Percentiles rank a stretch among this genome's conserved stretches.
phyloP scores from a whole-genome alignment of 441 rosid genomes.

The Erysimum pusillum region DNA sequence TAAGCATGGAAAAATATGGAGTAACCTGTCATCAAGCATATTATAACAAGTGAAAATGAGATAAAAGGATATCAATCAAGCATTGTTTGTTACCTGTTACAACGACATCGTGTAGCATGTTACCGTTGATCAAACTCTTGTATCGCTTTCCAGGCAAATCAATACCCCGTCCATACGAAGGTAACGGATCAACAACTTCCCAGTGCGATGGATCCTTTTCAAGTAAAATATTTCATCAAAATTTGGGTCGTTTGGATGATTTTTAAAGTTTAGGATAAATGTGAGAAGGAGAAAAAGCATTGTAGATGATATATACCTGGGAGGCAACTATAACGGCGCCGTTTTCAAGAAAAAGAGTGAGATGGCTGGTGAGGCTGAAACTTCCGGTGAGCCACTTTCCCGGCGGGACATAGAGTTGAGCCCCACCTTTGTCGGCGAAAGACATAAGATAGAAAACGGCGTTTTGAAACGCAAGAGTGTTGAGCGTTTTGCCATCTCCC shows the following conservation, averaged over 20 bases:
- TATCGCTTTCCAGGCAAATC: conserved; percentile 41
- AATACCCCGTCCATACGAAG: conserved; percentile 44
- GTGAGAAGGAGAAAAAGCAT: too few species aligned
- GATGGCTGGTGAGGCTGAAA: conserved; percentile 47
- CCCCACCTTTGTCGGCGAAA: conserved; percentile 47
- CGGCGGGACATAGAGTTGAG: conserved; percentile 48
- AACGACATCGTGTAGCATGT: conserved; percentile 41
- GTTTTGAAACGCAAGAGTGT: conserved; percentile 49
- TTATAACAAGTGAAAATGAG: background rate
- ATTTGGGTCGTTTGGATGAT: too few species aligned
- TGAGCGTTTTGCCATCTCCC: conserved; percentile 48
- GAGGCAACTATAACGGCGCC: conserved; percentile 47
- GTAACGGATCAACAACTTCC: conserved; percentile 40
- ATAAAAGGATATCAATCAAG: conserved; percentile 3
- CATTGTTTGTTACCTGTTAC: too few species aligned
- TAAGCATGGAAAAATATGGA: conserved; percentile 12
- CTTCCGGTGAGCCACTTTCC: conserved; percentile 53
- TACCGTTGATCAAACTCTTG: conserved; percentile 40
- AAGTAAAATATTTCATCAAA: too few species aligned
- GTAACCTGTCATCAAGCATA: too few species aligned
- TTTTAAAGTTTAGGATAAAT: too few species aligned
- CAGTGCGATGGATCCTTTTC: conserved; percentile 46
- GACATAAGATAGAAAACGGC: conserved; percentile 46
- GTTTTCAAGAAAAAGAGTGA: conserved; percentile 48
- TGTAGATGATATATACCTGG: conserved; percentile 40